A percentile compares a stretch with the other conserved stretches of the same genome.
phyloP scores from a whole-genome alignment of 139 green algal species.

The Eudorina sp. region DNA sequence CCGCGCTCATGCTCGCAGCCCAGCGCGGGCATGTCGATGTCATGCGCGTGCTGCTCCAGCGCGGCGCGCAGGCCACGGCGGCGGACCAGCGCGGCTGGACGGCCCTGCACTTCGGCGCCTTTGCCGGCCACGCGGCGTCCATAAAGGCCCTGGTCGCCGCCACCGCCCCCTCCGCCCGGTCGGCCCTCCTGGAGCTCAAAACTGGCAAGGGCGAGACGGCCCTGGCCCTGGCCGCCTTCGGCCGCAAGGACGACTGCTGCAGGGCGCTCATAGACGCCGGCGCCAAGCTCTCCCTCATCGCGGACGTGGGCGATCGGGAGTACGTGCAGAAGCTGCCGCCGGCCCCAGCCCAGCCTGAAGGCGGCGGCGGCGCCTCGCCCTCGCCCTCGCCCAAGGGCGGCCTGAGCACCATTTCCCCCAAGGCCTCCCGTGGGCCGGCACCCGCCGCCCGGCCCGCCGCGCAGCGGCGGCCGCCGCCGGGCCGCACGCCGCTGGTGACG shows the following conservation, averaged over 20 bases:
- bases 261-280: background rate
- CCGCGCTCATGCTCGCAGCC: constrained; percentile 26
- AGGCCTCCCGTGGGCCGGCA: background rate
- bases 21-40: constrained; percentile 14
- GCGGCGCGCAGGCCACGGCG: background rate
- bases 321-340: background rate
- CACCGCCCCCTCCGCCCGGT: background rate
- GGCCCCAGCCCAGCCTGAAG: background rate
- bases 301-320: background rate
- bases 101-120: constrained; percentile 28
- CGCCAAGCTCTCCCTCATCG: background rate
- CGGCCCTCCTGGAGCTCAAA: background rate
- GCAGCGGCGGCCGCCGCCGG: background rate
- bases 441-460: background rate
- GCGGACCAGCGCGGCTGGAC: constrained; percentile 31
- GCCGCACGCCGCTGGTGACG: background rate
- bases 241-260: background rate
- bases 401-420: background rate
- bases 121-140: background rate
- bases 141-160: background rate
- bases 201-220: constrained; percentile 27
- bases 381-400: background rate
- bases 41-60: background rate
- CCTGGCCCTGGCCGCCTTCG: constrained; percentile 38
- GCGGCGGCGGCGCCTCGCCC: background rate